These are phyloP conservation scores for Boletus sp. DNA, from an alignment of 768 basidiomycete genomes.

Conservation along the genomic window DNA sequence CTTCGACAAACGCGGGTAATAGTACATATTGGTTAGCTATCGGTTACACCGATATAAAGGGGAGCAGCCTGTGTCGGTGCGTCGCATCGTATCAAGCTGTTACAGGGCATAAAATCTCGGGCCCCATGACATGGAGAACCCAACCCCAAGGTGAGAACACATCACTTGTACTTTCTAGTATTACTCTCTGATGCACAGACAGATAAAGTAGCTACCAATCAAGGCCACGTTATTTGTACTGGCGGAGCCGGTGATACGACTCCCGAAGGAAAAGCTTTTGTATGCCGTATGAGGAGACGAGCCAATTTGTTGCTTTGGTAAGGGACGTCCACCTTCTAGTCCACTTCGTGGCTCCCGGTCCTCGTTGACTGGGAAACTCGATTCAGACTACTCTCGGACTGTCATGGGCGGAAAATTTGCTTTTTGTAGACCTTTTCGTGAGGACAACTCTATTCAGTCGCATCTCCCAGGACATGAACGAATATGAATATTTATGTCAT, in stretches of 20 bases:
- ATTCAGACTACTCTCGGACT: constrained; percentile 28
- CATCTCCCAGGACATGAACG: not conserved
- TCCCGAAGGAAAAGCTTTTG: not conserved
- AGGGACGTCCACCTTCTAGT: constrained; percentile 20
- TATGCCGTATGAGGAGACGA: not conserved
- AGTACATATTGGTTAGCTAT: not conserved
- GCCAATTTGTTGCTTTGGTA: not conserved
- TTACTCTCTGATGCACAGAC: not conserved
- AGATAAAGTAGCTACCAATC: not conserved
- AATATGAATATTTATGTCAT: not conserved
- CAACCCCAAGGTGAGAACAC: not conserved
- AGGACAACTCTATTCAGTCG: not conserved
- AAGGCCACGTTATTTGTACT: not conserved
- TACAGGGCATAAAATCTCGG: not conserved
- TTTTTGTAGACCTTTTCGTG: not conserved
- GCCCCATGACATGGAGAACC: not conserved
- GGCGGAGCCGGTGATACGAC: not conserved
- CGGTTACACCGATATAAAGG: not conserved
- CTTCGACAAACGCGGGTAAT: not conserved
- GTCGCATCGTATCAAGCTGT: not conserved
- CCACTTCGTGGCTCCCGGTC: constrained; percentile 23
- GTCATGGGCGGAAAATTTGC: constrained; percentile 6
- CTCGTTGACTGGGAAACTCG: constrained; percentile 19
- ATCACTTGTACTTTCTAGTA: not conserved
- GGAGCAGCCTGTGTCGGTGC: not conserved